Evolutionary conservation across 2,329 filamentous ascomycete species (phyloP), one percentile per base, ranked within the genome.

Genomic region (Fusarium clavum): DNA sequence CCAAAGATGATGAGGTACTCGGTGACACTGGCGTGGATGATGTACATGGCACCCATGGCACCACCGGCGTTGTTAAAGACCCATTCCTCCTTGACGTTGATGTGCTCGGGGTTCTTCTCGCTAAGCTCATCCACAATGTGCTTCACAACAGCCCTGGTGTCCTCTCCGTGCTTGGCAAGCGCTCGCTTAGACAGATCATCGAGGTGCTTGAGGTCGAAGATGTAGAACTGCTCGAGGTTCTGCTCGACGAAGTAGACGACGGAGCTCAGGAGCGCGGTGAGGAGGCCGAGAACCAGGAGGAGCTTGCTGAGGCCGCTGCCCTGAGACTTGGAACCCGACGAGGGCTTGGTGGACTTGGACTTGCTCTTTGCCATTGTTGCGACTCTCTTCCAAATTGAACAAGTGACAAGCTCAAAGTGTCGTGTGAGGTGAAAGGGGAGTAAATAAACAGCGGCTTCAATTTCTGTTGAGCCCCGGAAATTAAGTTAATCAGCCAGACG

Each of bases 61-160:
- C 94, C 94, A 55, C 94, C 94, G 54, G 93, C 93, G 77, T 97
- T 97, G 85, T 97, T 97, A 76, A 97, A 95, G 47, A 97, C 86
- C 93, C 93, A 97, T 80, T 95, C 91, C 82, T 95, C 89, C 63
- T 91, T 83, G 58, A 87, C 78, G 82, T 92, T 94, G 77, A 95
- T 77, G 79, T 93, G 82, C 52, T 76, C 74, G 53, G 81, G 78
- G 77, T 82, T 74, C 74, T 85, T 86, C 49, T 77, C 77, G 72
- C 84, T 83, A 58, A 97, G 85, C 81, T 93, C 90, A 64, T 82
- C 77, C 54, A 93, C 88, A 72, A 97, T 94, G 81, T 87, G 90
- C 70, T 85, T 77, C 64, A 94, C 91, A 12, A 94, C 86, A 59
- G 84, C 84, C 61, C 84, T 80, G 16, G 93, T 97, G 82, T 95